Evolutionary conservation across 1,284 basidiomycete genomes (phyloP), one percentile per base, ranked within the genome.

Genomic region (Hymenochaete sp.): DNA sequence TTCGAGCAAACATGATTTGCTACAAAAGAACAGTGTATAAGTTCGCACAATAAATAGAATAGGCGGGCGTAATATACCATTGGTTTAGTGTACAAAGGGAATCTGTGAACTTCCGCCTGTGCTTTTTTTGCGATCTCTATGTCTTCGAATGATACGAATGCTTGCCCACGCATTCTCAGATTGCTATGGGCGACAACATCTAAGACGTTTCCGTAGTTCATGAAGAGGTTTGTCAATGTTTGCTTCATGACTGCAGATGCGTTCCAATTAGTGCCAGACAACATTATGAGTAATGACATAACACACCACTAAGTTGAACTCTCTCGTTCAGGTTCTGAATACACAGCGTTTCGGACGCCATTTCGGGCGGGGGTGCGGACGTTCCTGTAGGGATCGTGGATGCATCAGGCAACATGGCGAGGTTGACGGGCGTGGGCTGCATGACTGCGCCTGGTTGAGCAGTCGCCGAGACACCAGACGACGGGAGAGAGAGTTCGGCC

Each of bases 301-400:
- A 62, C 70, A 49, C 48, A 90, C 88, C 81, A 53, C 80, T 77
- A 45, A 93, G 71, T 64, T 90, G 90, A 54, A 98, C 90, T 67
- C 89, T 92, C 70, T 98, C 95, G 63, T 98, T 98, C 59, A 98
- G 68, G 65, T 98, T 98, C 65, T 97, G 90, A 56, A 98, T 82
- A 62, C 98, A 98, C 32, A 98, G 71, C 13, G 95, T 98, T 65
- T 95, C 90, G 38, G 81, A 78, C 52, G 65, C 50, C 55, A 80
- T 76, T 14, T 32, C 58, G 53, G 29, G 57, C 48, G 25, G 62
- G 53, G 43, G 43, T 4, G 55, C 56, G 27, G 53, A 62, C 13
- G 60, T 48, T 28, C 55, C 55, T 19, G 59, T 53, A 33, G 62
- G 44, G 1, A 50, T 47, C 3, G 49, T 48, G 10, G 54, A 32